These are phyloP conservation scores for Penicillium thymicola DNA, from an alignment of 2,329 filamentous ascomycete genomes.

Conservation along the genomic window DNA sequence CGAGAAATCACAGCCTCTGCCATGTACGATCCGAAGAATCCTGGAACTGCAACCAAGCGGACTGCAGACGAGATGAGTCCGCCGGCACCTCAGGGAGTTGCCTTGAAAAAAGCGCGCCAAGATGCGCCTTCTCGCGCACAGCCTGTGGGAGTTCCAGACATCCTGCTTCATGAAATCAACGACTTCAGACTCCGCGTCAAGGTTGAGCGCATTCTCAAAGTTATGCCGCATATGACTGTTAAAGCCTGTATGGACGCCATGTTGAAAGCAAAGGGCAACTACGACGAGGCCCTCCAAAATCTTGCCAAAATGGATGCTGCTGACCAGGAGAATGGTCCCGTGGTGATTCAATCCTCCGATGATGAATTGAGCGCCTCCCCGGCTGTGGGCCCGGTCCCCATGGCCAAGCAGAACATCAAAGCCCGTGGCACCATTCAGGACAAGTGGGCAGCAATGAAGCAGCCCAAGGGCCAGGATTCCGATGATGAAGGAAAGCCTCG, in stretches of 20 bases:
- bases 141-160: constrained; percentile 41
- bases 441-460: constrained; percentile 54
- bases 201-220: constrained; percentile 50
- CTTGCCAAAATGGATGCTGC: constrained; percentile 36
- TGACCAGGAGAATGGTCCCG: neutral
- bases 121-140: constrained; percentile 46
- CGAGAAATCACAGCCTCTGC: constrained; percentile 45
- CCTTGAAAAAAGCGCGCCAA: constrained; percentile 42
- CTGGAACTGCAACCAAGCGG: constrained; percentile 32
- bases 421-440: constrained; percentile 56
- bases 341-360: constrained; percentile 35
- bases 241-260: constrained; percentile 51
- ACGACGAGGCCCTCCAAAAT: constrained; percentile 53
- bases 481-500: constrained; percentile 32
- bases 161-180: constrained; percentile 49
- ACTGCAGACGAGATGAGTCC: constrained; percentile 46
- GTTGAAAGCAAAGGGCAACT: constrained; percentile 49
- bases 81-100: constrained; percentile 32
- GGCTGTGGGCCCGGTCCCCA: constrained; percentile 13
- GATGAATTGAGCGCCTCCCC: constrained; percentile 36
- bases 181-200: constrained; percentile 51
- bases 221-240: constrained; percentile 50
- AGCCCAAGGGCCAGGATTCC: constrained; percentile 17
- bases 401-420: constrained; percentile 54
- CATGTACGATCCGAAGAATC: constrained; percentile 39